These are phyloP conservation scores for Trypanosoma theileri DNA, from an alignment of 208 protist species.

Conservation along the genomic window DNA sequence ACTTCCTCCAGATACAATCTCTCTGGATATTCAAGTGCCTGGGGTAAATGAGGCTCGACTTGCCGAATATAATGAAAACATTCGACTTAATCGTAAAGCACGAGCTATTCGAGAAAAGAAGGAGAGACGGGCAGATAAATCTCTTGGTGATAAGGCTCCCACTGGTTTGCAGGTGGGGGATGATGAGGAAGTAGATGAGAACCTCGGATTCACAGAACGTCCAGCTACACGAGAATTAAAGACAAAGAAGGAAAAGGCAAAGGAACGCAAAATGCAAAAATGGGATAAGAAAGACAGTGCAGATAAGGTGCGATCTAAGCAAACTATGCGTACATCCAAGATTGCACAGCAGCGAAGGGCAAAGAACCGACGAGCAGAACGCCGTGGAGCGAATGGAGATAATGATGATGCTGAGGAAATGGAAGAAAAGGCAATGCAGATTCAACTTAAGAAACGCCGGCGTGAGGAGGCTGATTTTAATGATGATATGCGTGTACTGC, in stretches of 20 bases:
- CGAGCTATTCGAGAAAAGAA: slow-evolving; percentile 86
- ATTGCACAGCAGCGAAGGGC: slow-evolving; percentile 64
- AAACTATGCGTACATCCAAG: slow-evolving; percentile 75
- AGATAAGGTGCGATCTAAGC: slow-evolving; percentile 89
- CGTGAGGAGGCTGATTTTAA: slow-evolving; percentile 35
- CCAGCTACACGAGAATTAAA: slow-evolving; percentile 70
- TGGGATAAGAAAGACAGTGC: slow-evolving; percentile 90
- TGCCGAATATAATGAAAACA: slow-evolving; percentile 81
- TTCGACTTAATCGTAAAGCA: slow-evolving; percentile 77
- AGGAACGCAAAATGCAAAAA: slow-evolving; percentile 81
- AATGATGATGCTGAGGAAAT: slow-evolving; percentile 32
- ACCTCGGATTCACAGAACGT: slow-evolving; percentile 79
- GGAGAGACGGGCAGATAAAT: slow-evolving; percentile 59
- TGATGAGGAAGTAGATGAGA: slow-evolving; percentile 87
- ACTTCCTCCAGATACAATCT: slow-evolving; percentile 92
- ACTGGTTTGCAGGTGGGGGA: slow-evolving; percentile 46
- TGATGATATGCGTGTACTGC: slow-evolving; percentile 57
- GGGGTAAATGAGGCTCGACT: slow-evolving; percentile 81
- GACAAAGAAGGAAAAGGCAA: slow-evolving; percentile 60
- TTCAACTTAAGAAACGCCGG: slow-evolving; percentile 37
- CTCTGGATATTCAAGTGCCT: slow-evolving; percentile 85
- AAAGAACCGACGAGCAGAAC: slow-evolving; percentile 4
- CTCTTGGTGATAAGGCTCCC: slow-evolving; percentile 48
- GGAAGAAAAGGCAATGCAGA: slow-evolving; percentile 39
- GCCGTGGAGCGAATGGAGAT: slow-evolving; percentile 49